Evolutionary conservation across 345 rosid species (phyloP).

Genomic region (Clarkia xantiana): DNA sequence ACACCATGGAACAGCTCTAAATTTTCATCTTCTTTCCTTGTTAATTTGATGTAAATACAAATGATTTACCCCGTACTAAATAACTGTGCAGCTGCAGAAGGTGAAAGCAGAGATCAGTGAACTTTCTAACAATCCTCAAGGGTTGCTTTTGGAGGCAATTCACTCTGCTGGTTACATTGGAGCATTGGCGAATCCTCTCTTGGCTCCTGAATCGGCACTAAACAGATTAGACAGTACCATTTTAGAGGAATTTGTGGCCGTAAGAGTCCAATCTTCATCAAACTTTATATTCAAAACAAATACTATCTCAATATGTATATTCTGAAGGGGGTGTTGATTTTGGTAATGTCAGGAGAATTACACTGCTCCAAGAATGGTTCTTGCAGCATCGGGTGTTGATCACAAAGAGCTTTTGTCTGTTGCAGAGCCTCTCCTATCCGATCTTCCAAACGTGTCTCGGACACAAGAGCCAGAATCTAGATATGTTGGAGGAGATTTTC

Average conservation of each 20-base stretch:
- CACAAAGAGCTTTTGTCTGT: conserved; percentile 60
- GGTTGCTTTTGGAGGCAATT: conserved; percentile 69
- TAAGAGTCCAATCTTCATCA: conserved; percentile 17
- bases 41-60: neutral
- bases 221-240: conserved; percentile 32
- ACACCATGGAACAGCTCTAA: too few species aligned
- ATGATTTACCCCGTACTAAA: neutral
- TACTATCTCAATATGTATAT: neutral
- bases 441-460: conserved; percentile 37
- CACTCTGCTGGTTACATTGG: conserved; percentile 78
- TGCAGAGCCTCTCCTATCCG: conserved; percentile 75
- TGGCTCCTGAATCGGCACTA: conserved; percentile 67
- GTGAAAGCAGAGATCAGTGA: conserved; percentile 56
- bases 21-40: neutral
- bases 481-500: conserved; percentile 82
- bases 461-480: conserved; percentile 47
- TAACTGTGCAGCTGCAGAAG: conserved; percentile 43
- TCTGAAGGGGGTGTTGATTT: conserved; percentile 5
- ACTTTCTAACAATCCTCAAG: conserved; percentile 58
- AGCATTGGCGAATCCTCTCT: conserved; percentile 77
- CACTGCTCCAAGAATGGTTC: conserved; percentile 66
- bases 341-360: conserved; percentile 52
- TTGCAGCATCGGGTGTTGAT: conserved; percentile 82
- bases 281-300: neutral
- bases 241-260: conserved; percentile 66